A percentile compares a stretch with the other conserved stretches of the same genome.
Evolutionary conservation across 768 basidiomycete species (phyloP).

Genomic region (Rossbeevera mucosa): DNA sequence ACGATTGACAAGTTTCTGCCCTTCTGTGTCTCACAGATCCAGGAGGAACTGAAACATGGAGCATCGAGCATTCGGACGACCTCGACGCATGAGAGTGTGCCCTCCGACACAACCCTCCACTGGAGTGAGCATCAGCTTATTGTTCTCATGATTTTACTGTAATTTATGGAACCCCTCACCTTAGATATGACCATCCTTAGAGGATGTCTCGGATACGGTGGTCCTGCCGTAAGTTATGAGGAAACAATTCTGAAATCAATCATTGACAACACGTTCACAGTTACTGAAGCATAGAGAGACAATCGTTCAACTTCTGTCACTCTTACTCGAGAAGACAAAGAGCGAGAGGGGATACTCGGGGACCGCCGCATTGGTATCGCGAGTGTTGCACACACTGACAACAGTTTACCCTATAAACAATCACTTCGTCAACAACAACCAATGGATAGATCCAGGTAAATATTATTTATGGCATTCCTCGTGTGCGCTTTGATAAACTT

Average conservation of each 20-base stretch:
- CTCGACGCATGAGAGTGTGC: slow-evolving; percentile 64
- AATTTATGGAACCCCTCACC: slow-evolving; percentile 1
- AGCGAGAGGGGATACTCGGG: slow-evolving; percentile 86
- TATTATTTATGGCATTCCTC: neutral
- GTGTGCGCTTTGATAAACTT: neutral
- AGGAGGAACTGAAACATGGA: slow-evolving; percentile 83
- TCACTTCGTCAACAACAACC: slow-evolving; percentile 76
- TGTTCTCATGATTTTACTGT: neutral
- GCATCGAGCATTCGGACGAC: slow-evolving; percentile 85
- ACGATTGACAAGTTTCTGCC: slow-evolving; percentile 78
- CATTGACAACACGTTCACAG: slow-evolving; percentile 33
- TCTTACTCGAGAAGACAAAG: slow-evolving; percentile 76
- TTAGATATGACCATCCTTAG: slow-evolving; percentile 77
- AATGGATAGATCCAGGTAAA: slow-evolving; percentile 75
- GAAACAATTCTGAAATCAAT: neutral
- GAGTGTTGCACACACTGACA: slow-evolving; percentile 69
- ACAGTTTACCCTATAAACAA: slow-evolving; percentile 74
- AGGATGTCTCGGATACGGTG: slow-evolving; percentile 76
- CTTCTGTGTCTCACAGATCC: slow-evolving; percentile 69
- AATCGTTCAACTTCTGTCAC: slow-evolving; percentile 55
- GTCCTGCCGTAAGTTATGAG: slow-evolving; percentile 45
- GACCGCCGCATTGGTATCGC: slow-evolving; percentile 71
- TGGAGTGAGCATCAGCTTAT: slow-evolving; percentile 63
- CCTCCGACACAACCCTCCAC: slow-evolving; percentile 85
- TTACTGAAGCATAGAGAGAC: slow-evolving; percentile 64